Conservation (phyloP, 2,329 filamentous ascomycete genomes). For the Aschersonia sp. region DNA sequence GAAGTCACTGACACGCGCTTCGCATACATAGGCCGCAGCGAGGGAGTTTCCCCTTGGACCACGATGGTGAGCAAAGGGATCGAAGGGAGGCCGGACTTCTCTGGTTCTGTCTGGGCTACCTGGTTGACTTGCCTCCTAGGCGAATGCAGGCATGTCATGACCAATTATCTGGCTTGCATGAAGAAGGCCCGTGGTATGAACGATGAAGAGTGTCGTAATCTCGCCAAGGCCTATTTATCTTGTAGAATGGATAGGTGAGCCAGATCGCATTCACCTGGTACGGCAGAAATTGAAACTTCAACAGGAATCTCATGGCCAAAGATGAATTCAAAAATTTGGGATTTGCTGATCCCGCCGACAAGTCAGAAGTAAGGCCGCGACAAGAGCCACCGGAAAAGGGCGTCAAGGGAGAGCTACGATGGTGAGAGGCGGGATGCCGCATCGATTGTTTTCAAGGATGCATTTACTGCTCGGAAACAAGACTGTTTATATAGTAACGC, state of each 20-base stretch:
- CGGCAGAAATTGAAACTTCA: neutral
- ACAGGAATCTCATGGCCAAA: slow-evolving; percentile 87
- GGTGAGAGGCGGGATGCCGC: slow-evolving; percentile 9
- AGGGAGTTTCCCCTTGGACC: slow-evolving; percentile 91
- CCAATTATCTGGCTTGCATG: slow-evolving; percentile 72
- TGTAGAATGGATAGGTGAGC: slow-evolving; percentile 90
- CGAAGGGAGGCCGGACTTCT: neutral
- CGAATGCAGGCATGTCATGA: slow-evolving; percentile 87
- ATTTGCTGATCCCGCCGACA: slow-evolving; percentile 31
- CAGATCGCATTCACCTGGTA: neutral
- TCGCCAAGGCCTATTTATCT: slow-evolving; percentile 77
- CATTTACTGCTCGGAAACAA: too few species aligned
- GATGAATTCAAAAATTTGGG: slow-evolving; percentile 93
- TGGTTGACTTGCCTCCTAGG: slow-evolving; percentile 29
- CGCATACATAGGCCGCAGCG: slow-evolving; percentile 54
- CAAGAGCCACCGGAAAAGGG: slow-evolving; percentile 15
- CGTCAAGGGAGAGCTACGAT: slow-evolving; percentile 21
- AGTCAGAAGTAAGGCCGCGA: slow-evolving; percentile 7
- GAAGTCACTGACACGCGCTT: slow-evolving; percentile 1
- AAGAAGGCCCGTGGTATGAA: slow-evolving; percentile 74
- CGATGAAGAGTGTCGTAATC: slow-evolving; percentile 65
- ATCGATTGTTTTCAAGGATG: too few species aligned
- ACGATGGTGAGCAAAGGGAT: slow-evolving; percentile 43
- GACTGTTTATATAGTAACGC: too few species aligned
- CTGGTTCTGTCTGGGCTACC: neutral